phyloP scores from a whole-genome alignment of 345 rosid genomes.

The Moricandia arvensis region DNA sequence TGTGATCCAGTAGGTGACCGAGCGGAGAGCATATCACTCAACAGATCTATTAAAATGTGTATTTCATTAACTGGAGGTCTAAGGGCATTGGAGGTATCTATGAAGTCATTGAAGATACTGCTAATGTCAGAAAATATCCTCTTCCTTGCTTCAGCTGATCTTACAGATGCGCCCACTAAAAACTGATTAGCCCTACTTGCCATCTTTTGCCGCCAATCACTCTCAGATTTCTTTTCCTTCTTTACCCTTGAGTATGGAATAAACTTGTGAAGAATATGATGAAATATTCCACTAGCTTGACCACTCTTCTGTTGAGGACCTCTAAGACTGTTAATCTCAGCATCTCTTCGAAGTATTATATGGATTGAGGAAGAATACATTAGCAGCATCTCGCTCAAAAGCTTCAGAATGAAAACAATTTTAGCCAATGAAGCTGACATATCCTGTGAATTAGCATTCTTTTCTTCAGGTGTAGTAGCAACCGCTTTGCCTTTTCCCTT shows the following conservation, averaged over 20 bases:
- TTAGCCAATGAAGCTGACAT: constrained; percentile 78
- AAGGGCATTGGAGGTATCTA: constrained; percentile 55
- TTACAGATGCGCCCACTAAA: constrained; percentile 86
- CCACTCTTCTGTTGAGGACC: constrained; percentile 52
- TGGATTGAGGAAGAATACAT: constrained; percentile 86
- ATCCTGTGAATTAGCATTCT: constrained; percentile 54
- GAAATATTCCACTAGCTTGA: constrained; percentile 64
- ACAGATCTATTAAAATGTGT: constrained; percentile 69
- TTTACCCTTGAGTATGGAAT: constrained; percentile 62
- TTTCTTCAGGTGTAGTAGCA: constrained; percentile 55
- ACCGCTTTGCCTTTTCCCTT: constrained; percentile 93
- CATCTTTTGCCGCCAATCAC: constrained; percentile 91
- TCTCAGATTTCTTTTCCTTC: constrained; percentile 69
- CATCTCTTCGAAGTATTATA: constrained; percentile 75
- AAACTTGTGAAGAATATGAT: constrained; percentile 74
- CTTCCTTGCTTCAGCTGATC: constrained; percentile 87
- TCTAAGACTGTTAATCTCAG: constrained; percentile 62
- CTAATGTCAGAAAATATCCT: constrained; percentile 73
- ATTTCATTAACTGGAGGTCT: constrained; percentile 62
- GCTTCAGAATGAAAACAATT: constrained; percentile 82
- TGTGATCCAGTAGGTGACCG: constrained; percentile 80
- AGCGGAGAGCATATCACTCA: constrained; percentile 84
- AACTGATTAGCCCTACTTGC: constrained; percentile 76
- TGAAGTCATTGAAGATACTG: constrained; percentile 63
- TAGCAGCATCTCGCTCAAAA: constrained; percentile 77